These are phyloP conservation scores for Marasmius oreades DNA, from an alignment of 1,284 basidiomycete genomes.

Conservation along the genomic window DNA sequence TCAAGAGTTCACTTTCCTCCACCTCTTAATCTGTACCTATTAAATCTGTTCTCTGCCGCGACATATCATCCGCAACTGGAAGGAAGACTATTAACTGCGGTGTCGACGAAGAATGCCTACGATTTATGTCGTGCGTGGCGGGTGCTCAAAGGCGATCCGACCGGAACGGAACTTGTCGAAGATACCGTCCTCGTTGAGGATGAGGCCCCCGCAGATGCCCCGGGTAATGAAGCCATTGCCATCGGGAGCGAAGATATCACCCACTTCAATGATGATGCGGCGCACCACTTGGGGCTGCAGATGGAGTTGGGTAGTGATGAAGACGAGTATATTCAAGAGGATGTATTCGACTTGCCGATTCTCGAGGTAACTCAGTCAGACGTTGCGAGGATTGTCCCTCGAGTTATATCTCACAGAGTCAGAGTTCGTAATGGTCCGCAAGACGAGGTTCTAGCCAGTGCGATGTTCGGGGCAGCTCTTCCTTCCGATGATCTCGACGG, in stretches of 20 bases:
- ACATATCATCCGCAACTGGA: slow-evolving; percentile 71
- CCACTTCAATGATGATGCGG: slow-evolving; percentile 15
- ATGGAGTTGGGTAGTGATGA: background rate
- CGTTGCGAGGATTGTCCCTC: slow-evolving; percentile 63
- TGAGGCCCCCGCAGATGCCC: slow-evolving; percentile 15
- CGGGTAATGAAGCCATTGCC: slow-evolving; percentile 8
- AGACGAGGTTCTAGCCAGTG: slow-evolving; percentile 63
- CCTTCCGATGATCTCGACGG: background rate
- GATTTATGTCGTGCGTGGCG: slow-evolving; percentile 60
- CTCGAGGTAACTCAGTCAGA: slow-evolving; percentile 70
- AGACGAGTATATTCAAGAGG: slow-evolving; percentile 8
- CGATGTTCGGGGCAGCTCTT: slow-evolving; percentile 46
- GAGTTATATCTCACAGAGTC: slow-evolving; percentile 68
- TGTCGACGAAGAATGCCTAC: slow-evolving; percentile 56
- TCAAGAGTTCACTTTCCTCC: slow-evolving; percentile 39
- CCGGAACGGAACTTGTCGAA: slow-evolving; percentile 44
- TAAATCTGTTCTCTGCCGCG: slow-evolving; percentile 69
- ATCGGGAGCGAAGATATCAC: slow-evolving; percentile 23
- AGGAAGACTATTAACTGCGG: slow-evolving; percentile 59
- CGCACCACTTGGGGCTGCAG: background rate
- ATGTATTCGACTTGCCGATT: slow-evolving; percentile 16
- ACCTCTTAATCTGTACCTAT: slow-evolving; percentile 56
- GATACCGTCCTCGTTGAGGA: slow-evolving; percentile 21
- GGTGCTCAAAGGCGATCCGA: slow-evolving; percentile 56
- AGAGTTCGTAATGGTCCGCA: slow-evolving; percentile 61